Evolutionary conservation across 305 asterid species (phyloP), one percentile per base, ranked within the genome.

Genomic region (Caryopteris hybrid): DNA sequence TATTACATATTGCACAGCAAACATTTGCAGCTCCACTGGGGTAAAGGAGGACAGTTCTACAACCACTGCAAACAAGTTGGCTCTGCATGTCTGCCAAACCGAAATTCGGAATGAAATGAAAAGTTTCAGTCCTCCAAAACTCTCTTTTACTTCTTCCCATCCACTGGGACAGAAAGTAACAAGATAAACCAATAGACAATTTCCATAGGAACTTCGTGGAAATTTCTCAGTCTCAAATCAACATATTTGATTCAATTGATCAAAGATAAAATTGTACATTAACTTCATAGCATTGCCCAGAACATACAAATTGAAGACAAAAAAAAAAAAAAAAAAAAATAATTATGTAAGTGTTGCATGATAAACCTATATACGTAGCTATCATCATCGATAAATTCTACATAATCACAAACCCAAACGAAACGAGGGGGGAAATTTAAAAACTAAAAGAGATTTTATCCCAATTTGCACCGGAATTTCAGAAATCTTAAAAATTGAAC

Each of bases 1-100:
- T 76, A 79, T 78, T 89, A 76, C 98, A 92, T 63, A 90, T 36
- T 17, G 97, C 83, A 65, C 97, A 92, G 75, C 96, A 79, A 61
- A 92, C 93, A 68, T 82, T 92, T 39, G 93, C 9, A 64, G 95
- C 93, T 69, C 98, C 98, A 60, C 93, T 82, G 10, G 97, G 97
- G 70, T 83, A 89, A 74, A 89, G 80, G 55, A 92, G 91, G 61
- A 81, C 64, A 39, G 86, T 88, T 81, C 97, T 82, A 70, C 98
- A 92, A 46, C 97, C 97, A 55, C 73, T 80, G 83, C 96, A 92
- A 64, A 88, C 83, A 42, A 92, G 70, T 73, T 92, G 96, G 78
- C 83, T 84, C 93, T 86, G 97, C 95, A 88, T 92, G 78, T 75
- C 93, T 86, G 80, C 70, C 27, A 66, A 31, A 11, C 59, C 14